Conservation (phyloP, 2,329 filamentous ascomycete species). For the Sclerotinia borealis region DNA sequence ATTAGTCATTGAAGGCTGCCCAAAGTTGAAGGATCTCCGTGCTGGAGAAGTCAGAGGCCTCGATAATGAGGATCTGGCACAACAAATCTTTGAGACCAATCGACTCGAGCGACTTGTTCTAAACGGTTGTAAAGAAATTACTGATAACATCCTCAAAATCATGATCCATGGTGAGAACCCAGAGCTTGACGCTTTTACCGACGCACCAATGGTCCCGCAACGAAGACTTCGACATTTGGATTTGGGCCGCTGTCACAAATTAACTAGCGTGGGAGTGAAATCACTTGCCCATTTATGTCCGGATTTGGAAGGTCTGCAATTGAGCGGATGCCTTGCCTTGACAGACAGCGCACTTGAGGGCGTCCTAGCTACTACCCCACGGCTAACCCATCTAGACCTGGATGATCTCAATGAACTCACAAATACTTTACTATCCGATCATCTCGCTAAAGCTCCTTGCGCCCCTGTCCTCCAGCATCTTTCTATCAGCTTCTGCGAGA, state of each 20-base stretch:
- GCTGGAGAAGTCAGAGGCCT: constrained; percentile 79
- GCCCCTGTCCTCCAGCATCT: constrained; percentile 68
- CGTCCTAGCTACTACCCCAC: constrained; percentile 68
- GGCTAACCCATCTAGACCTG: constrained; percentile 79
- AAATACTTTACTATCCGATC: constrained; percentile 64
- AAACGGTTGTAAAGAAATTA: constrained; percentile 72
- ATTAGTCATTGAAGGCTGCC: constrained; percentile 66
- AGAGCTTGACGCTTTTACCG: constrained; percentile 74
- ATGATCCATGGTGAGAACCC: constrained; percentile 73
- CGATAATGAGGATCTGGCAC: constrained; percentile 64
- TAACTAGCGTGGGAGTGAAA: constrained; percentile 69
- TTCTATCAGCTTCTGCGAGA: constrained; percentile 85
- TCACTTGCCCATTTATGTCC: constrained; percentile 70
- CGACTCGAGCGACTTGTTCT: constrained; percentile 76
- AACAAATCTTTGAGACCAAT: constrained; percentile 72
- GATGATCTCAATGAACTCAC: constrained; percentile 78
- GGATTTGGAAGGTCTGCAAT: constrained; percentile 72
- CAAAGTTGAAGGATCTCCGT: constrained; percentile 68
- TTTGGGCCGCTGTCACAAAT: constrained; percentile 66
- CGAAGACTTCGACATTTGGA: constrained; percentile 80
- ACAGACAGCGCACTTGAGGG: constrained; percentile 67
- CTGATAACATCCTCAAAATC: constrained; percentile 63
- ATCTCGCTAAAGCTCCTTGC: constrained; percentile 72
- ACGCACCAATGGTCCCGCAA: constrained; percentile 67
- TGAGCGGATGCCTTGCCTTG: constrained; percentile 70